These are phyloP conservation scores for Boletus vermiculosoides DNA, from an alignment of 768 basidiomycete species.

Conservation along the genomic window DNA sequence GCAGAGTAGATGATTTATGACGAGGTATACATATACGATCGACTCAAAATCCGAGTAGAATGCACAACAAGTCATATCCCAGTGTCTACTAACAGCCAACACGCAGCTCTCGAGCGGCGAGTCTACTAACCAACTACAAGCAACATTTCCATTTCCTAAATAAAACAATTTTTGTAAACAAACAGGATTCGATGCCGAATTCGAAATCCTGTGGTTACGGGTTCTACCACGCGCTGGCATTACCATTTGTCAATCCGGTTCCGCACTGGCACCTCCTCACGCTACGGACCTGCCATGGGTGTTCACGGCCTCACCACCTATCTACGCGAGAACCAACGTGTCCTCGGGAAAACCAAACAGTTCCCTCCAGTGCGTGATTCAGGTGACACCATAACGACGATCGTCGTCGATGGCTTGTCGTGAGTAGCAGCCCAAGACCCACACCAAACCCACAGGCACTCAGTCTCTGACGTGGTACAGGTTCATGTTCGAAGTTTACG, in stretches of 20 bases:
- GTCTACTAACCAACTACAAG: too few relatives aligned
- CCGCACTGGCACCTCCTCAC: background rate
- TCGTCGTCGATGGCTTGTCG: slow-evolving; percentile 88
- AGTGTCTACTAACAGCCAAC: too few relatives aligned
- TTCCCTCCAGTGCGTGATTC: slow-evolving; percentile 20
- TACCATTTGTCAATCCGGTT: background rate
- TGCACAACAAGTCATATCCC: background rate
- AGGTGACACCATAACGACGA: slow-evolving; percentile 33
- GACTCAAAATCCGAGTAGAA: too few relatives aligned
- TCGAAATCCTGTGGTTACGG: too few relatives aligned
- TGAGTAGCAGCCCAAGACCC: slow-evolving; percentile 45
- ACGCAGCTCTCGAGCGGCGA: too few relatives aligned
- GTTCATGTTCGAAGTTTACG: slow-evolving; percentile 71
- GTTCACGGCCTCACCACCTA: slow-evolving; percentile 53
- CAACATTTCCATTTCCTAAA: too few relatives aligned
- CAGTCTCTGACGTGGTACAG: slow-evolving; percentile 36
- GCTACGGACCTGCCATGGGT: slow-evolving; percentile 39
- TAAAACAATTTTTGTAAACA: too few relatives aligned
- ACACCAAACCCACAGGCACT: slow-evolving; percentile 6
- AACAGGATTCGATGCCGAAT: too few relatives aligned
- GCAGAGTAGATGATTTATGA: background rate
- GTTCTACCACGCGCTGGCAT: too few relatives aligned
- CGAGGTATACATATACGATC: background rate
- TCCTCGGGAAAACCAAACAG: slow-evolving; percentile 38
- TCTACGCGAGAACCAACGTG: slow-evolving; percentile 44